Conservation (phyloP, 2,329 filamentous ascomycete genomes). For the Clonostachys sp. region DNA sequence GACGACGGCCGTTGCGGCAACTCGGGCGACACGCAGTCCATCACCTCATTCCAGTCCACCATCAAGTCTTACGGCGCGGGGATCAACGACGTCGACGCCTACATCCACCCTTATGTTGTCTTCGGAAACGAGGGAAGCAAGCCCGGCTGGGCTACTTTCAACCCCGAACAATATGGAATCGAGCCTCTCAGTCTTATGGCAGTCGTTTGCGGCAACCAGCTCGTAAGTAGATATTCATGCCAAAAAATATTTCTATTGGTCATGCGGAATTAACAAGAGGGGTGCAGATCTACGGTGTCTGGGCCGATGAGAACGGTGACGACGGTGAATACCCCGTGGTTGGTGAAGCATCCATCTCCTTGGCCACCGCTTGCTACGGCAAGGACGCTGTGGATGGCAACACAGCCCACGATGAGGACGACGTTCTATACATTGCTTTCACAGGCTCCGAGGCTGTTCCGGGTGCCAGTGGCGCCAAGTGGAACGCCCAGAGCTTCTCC, state of each 20-base stretch:
- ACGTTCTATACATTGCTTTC: slow-evolving; percentile 61
- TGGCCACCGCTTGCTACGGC: slow-evolving; percentile 39
- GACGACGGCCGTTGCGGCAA: slow-evolving; percentile 38
- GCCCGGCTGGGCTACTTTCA: slow-evolving; percentile 25
- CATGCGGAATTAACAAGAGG: too few relatives aligned
- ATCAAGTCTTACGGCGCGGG: slow-evolving; percentile 28
- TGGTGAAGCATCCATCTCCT: slow-evolving; percentile 34
- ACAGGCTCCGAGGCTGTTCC: slow-evolving; percentile 51
- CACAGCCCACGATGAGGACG: slow-evolving; percentile 47
- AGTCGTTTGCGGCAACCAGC: slow-evolving; percentile 44
- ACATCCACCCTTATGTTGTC: slow-evolving; percentile 47
- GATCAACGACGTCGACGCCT: slow-evolving; percentile 40
- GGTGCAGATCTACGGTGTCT: slow-evolving; percentile 48
- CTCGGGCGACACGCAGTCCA: slow-evolving; percentile 32
- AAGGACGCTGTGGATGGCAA: slow-evolving; percentile 42
- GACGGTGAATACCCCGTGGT: slow-evolving; percentile 29
- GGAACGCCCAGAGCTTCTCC: slow-evolving; percentile 41
- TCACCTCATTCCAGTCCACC: slow-evolving; percentile 40
- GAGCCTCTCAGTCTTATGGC: slow-evolving; percentile 49
- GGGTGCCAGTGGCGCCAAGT: slow-evolving; percentile 45
- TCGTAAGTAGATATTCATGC: slow-evolving; percentile 19
- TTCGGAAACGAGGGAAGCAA: slow-evolving; percentile 40
- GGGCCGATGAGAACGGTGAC: slow-evolving; percentile 51
- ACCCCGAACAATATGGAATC: slow-evolving; percentile 34
- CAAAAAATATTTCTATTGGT: background rate